A percentile compares a stretch with the other conserved stretches of the same genome.
Conservation (phyloP, 106 monocot genomes). For the Iris macrosiphon region DNA sequence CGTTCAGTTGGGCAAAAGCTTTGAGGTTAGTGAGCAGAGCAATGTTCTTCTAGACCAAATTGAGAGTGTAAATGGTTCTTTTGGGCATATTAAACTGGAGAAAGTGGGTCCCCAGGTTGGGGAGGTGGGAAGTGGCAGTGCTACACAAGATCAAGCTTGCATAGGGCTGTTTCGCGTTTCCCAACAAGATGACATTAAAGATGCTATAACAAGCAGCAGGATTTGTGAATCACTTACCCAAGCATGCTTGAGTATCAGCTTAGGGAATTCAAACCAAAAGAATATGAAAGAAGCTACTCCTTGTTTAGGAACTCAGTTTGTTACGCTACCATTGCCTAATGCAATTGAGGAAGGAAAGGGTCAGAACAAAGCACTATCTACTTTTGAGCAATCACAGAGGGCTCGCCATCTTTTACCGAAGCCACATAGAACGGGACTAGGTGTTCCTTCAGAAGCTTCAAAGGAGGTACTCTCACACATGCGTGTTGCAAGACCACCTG, state of each 20-base stretch:
- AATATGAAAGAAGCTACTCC: slow-evolving; percentile 26
- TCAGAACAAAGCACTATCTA: slow-evolving; percentile 22
- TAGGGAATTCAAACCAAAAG: slow-evolving; percentile 39
- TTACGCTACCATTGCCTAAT: slow-evolving; percentile 15
- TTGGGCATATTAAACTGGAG: slow-evolving; percentile 37
- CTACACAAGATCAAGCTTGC: slow-evolving; percentile 19
- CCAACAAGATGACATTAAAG: slow-evolving; percentile 25
- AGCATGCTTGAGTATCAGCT: slow-evolving; percentile 45
- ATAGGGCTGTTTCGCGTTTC: slow-evolving; percentile 18
- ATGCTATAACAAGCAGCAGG: slow-evolving; percentile 18
- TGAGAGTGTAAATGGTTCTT: slow-evolving; percentile 32
- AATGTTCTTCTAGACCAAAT: slow-evolving; percentile 20
- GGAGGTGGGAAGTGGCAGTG: slow-evolving; percentile 20
- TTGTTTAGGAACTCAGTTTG: slow-evolving; percentile 14
- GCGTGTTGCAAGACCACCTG: slow-evolving; percentile 88
- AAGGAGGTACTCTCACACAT: slow-evolving; percentile 48
- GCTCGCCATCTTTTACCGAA: slow-evolving; percentile 43
- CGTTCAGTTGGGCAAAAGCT: slow-evolving; percentile 16
- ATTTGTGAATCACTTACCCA: slow-evolving; percentile 24
- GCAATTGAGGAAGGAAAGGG: slow-evolving; percentile 42
- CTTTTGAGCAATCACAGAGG: slow-evolving; percentile 48
- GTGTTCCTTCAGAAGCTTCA: slow-evolving; percentile 37
- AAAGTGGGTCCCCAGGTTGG: slow-evolving; percentile 26
- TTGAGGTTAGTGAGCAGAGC: slow-evolving; percentile 24
- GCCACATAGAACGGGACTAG: slow-evolving; percentile 30